Evolutionary conservation across 2,329 filamentous ascomycete species (phyloP), one percentile per base, ranked within the genome.

Genomic region (Ambrosiella beaveri): DNA sequence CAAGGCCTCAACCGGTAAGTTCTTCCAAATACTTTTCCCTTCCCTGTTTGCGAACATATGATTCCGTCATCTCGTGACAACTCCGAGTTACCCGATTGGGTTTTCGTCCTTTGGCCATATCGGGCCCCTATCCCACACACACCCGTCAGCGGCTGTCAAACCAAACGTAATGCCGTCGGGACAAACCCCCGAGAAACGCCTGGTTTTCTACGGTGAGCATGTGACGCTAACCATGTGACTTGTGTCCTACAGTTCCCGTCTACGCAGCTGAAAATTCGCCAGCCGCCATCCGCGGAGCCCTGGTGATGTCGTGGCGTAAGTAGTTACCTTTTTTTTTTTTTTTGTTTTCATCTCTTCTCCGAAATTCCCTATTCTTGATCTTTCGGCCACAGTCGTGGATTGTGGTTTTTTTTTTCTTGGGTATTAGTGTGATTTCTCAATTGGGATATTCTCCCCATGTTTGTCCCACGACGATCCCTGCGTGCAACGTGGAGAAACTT

Each of bases 221-320:
- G 41, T 27, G 15, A 53, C 2, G 38, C 15, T 51, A 51, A 51
- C 19, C 27, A 2, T 37, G 27, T 35, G 5, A 27, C 9, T 9
- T 49, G 12, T 15, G 7, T 41, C 35, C n/a, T 27, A 37, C 35
- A 57, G 73, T 78, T 0, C 77, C 77, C 0, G 72, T 80, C 36
- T 79, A 73, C 63, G 74, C 75, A 0, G 75, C 77, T 0, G 77
- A 79, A 61, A 76, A 74, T 60, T 68, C 74, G 0, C 77, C 77
- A 0, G 71, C 75, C 1, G 68, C 69, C n/a, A 77, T 79, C 59
- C 73, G 76, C 3, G 76, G 76, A 8, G 75, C 72, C 5, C 65
- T 79, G 3, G 75, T 77, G 44, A 78, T 77, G 73, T 73, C 70
- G 0, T 79, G 75, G 74, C 76, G 69, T 61, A 64, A 70, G 7